Percentiles rank a stretch among this genome's conserved stretches.
Conservation (phyloP, 2,329 filamentous ascomycete genomes). For the Aspergillus uvarum region DNA sequence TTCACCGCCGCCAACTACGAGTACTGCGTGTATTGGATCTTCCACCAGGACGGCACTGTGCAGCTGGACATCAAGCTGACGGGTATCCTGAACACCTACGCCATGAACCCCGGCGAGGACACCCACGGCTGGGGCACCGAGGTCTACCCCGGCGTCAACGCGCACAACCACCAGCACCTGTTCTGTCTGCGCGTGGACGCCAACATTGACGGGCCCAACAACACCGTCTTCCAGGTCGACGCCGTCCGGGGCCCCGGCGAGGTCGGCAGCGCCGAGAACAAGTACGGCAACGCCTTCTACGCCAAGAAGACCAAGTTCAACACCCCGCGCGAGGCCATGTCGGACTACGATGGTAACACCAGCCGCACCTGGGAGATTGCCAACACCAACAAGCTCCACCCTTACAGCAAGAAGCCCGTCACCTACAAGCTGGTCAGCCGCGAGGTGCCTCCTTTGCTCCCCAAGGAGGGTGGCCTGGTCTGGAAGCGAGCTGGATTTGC, state of each 20-base stretch:
- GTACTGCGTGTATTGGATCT: slow-evolving; percentile 84
- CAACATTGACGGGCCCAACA: slow-evolving; percentile 80
- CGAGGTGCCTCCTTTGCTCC: slow-evolving; percentile 75
- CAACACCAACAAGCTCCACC: slow-evolving; percentile 81
- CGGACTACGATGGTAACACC: slow-evolving; percentile 78
- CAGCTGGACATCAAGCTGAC: slow-evolving; percentile 91
- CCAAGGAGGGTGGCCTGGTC: slow-evolving; percentile 76
- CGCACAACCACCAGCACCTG: slow-evolving; percentile 93
- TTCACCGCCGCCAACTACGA: slow-evolving; percentile 97
- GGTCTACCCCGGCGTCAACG: slow-evolving; percentile 87
- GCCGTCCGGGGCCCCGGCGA: slow-evolving; percentile 68
- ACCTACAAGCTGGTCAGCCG: slow-evolving; percentile 88
- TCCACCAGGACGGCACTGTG: slow-evolving; percentile 88
- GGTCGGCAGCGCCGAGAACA: slow-evolving; percentile 78
- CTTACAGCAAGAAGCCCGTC: slow-evolving; percentile 79
- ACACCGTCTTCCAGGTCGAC: slow-evolving; percentile 83
- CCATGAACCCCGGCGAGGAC: slow-evolving; percentile 76
- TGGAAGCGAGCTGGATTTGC: slow-evolving; percentile 91
- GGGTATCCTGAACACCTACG: slow-evolving; percentile 88
- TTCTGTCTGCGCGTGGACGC: slow-evolving; percentile 88
- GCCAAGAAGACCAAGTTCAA: slow-evolving; percentile 77
- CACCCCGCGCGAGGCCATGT: slow-evolving; percentile 66
- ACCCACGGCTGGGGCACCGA: slow-evolving; percentile 86
- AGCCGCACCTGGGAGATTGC: slow-evolving; percentile 86
- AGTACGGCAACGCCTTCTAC: slow-evolving; percentile 87